A percentile compares a stretch with the other conserved stretches of the same genome.
Evolutionary conservation across 2,329 filamentous ascomycete species (phyloP).

Genomic region (Elsinoe arachidis): DNA sequence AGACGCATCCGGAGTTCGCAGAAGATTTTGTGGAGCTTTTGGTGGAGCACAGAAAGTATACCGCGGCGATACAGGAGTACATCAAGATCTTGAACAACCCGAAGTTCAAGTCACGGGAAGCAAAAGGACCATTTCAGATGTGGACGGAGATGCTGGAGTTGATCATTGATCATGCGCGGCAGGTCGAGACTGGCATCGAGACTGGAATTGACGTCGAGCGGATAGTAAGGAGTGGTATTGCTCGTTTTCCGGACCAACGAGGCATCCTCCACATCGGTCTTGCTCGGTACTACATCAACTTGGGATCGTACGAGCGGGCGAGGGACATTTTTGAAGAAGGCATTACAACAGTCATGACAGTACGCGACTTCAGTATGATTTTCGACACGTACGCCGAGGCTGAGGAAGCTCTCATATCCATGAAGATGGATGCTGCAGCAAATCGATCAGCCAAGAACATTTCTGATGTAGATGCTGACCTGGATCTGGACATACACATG

Average conservation of each 20-base stretch:
- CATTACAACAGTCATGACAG: slow-evolving; percentile 96
- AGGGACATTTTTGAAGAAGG: slow-evolving; percentile 93
- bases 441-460: slow-evolving; percentile 68
- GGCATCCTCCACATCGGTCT: slow-evolving; percentile 92
- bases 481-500: slow-evolving; percentile 93
- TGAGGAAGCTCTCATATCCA: slow-evolving; percentile 88
- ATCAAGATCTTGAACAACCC: slow-evolving; percentile 87
- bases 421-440: slow-evolving; percentile 81
- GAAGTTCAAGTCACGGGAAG: slow-evolving; percentile 82
- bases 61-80: slow-evolving; percentile 83
- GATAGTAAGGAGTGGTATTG: slow-evolving; percentile 86
- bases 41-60: slow-evolving; percentile 71
- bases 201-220: slow-evolving; percentile 81
- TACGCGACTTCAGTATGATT: slow-evolving; percentile 90
- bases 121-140: slow-evolving; percentile 89
- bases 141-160: slow-evolving; percentile 98
- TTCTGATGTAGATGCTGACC: slow-evolving; percentile 74
- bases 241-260: slow-evolving; percentile 83
- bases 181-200: slow-evolving; percentile 72
- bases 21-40: slow-evolving; percentile 94
- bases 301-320: slow-evolving; percentile 84
- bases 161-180: slow-evolving; percentile 73
- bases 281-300: slow-evolving; percentile 92
- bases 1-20: slow-evolving; percentile 87
- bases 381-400: slow-evolving; percentile 97